Conservation (phyloP, 257 asterid genomes). For the Rubia yunnanensis region DNA sequence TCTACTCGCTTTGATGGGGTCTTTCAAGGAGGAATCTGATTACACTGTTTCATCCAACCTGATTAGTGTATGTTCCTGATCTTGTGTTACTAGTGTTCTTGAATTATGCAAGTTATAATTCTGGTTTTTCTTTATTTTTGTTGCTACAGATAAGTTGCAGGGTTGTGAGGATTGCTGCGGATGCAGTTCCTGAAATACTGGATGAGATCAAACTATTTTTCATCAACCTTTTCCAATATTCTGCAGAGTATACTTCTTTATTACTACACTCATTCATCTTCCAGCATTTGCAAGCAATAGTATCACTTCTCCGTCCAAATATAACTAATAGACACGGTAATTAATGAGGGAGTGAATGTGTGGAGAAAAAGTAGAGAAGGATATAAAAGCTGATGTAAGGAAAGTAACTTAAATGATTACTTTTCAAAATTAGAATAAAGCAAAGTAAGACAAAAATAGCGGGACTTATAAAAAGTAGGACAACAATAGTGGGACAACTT, state of each 20-base stretch:
- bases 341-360: too few species aligned
- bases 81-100: slow-evolving; percentile 5
- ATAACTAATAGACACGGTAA: too few species aligned
- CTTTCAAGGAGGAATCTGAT: slow-evolving; percentile 74
- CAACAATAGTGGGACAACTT: too few species aligned
- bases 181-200: slow-evolving; percentile 65
- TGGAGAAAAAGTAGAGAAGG: too few species aligned
- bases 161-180: slow-evolving; percentile 60
- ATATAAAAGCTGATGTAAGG: too few species aligned
- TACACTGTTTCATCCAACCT: slow-evolving; percentile 72
- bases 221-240: slow-evolving; percentile 72
- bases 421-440: too few species aligned
- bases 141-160: slow-evolving; percentile 56
- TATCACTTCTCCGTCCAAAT: too few species aligned
- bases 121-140: slow-evolving; percentile 7
- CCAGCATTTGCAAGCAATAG: too few species aligned
- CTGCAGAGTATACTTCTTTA: slow-evolving; percentile 61
- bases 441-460: too few species aligned
- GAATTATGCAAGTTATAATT: slow-evolving; percentile 2
- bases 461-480: too few species aligned
- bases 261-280: background rate
- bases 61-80: slow-evolving; percentile 47
- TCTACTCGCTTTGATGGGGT: slow-evolving; percentile 75
- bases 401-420: too few species aligned
- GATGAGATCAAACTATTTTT: slow-evolving; percentile 56